A percentile compares a stretch with the other conserved stretches of the same genome.
These are phyloP conservation scores for Andrographis paniculata DNA, from an alignment of 305 asterid genomes.

Conservation along the genomic window DNA sequence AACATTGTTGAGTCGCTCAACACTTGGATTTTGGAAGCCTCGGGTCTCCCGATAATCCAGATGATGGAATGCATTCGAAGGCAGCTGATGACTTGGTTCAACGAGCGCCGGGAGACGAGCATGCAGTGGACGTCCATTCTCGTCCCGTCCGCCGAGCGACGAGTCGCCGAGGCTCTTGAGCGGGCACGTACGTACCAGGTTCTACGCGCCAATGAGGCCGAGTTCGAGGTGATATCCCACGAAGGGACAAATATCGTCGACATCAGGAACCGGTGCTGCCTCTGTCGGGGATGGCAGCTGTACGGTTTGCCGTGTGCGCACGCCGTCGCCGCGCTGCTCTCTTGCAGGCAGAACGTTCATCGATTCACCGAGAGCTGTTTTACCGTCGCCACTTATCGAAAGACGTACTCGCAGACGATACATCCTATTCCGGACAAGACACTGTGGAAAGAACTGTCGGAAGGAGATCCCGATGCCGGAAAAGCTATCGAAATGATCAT, in stretches of 20 bases:
- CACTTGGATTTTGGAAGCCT: slow-evolving; percentile 81
- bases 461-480: slow-evolving; percentile 42
- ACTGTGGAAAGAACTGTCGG: slow-evolving; percentile 66
- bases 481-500: slow-evolving; percentile 37
- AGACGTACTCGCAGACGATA: slow-evolving; percentile 84
- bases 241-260: slow-evolving; percentile 91
- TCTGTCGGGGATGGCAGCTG: slow-evolving; percentile 89
- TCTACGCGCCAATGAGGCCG: slow-evolving; percentile 93
- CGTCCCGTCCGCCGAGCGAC: slow-evolving; percentile 83
- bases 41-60: slow-evolving; percentile 85
- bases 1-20: slow-evolving; percentile 67
- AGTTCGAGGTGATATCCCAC: slow-evolving; percentile 88
- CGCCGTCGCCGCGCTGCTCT: slow-evolving; percentile 88
- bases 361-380: slow-evolving; percentile 94
- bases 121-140: slow-evolving; percentile 98
- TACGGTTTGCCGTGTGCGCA: slow-evolving; percentile 95
- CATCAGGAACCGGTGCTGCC: slow-evolving; percentile 67
- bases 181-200: slow-evolving; percentile 92
- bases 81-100: slow-evolving; percentile 97
- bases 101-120: slow-evolving; percentile 88
- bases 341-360: slow-evolving; percentile 88
- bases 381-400: slow-evolving; percentile 75
- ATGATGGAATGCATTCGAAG: slow-evolving; percentile 96
- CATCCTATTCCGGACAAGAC: slow-evolving; percentile 90
- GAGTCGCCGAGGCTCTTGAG: slow-evolving; percentile 87